phyloP scores from a whole-genome alignment of 1,139 yeast species.

The Wickerhamiella infanticola region DNA sequence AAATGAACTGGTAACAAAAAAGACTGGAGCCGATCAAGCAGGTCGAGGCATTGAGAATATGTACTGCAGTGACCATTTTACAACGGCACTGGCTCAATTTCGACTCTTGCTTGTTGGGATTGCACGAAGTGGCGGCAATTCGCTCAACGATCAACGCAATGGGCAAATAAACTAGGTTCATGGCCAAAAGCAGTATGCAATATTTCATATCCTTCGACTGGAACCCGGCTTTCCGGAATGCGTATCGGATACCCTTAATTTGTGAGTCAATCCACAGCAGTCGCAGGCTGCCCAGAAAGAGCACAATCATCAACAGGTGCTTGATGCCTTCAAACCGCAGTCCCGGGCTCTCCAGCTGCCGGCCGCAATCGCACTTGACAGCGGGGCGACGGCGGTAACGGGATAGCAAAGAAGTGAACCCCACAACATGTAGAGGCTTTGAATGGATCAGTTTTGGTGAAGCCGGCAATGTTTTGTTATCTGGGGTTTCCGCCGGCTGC shows the following conservation, averaged over 20 bases:
- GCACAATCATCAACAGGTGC: constrained; percentile 27
- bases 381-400: not conserved
- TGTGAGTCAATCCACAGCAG: constrained; percentile 26
- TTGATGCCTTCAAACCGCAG: constrained; percentile 25
- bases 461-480: no score
- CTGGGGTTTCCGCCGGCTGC: no score
- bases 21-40: constrained; percentile 22
- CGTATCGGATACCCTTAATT: constrained; percentile 24
- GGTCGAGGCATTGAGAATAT: constrained; percentile 21
- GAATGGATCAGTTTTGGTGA: not conserved
- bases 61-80: constrained; percentile 23
- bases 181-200: constrained; percentile 17
- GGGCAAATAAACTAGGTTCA: constrained; percentile 25
- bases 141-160: constrained; percentile 25
- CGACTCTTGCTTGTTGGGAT: not conserved
- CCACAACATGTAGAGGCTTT: constrained; percentile 3
- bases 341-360: constrained; percentile 1
- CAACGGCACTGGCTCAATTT: constrained; percentile 13
- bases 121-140: constrained; percentile 13
- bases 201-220: constrained; percentile 20
- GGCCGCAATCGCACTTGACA: not conserved
- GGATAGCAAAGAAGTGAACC: constrained; percentile 4
- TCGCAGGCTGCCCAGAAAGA: constrained; percentile 27
- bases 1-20: constrained; percentile 23
- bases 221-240: constrained; percentile 23